Evolutionary conservation across 2,329 filamentous ascomycete species (phyloP), one percentile per base, ranked within the genome.

Genomic region (Fusarium oligoseptatum): DNA sequence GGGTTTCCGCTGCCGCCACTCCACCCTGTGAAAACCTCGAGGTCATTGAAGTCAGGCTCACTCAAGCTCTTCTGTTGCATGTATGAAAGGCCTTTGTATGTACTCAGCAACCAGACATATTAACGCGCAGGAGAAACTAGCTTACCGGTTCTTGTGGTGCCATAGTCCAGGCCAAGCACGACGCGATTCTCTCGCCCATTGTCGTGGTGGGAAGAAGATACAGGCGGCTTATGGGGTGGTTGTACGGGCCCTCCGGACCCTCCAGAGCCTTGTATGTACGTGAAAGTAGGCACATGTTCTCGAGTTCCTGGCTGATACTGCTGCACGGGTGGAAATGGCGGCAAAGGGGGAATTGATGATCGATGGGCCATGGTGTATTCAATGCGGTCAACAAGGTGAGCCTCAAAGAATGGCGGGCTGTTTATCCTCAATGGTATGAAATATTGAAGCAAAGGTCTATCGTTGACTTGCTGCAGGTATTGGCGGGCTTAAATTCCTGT

Each of bases 111-210:
- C 11, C 2, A n/a, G 10, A 34, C 10, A 41, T 4, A 29, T 50
- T 14, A 27, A 32, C 10, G 27, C 5, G 10, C 9, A 34, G 41
- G 12, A 36, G 5, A 50, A 22, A 43, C n/a, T 37, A 62, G 43
- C 43, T 17, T 62, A 62, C 60, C 37, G 6, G 41, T 50, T 27
- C 60, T 50, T 52, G 60, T 62, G 20, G 60, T 62, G 32, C 60
- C 41, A 27, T 62, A 62, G 27, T 62, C 60, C 7, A 62, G 27
- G 10, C 60, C 41, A 48, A 62, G 60, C 11, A 48, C 37, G 14
- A 52, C 41, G 43, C 60, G 60, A 39, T 62, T 62, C 41, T 62
- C 41, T 24, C 9, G 32, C 14, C 32, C 56, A 10, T 58, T 39
- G 3, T n/a, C 32, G 14, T n/a, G 15, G 2, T 22, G 20, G 2